Conservation (phyloP, 2,329 filamentous ascomycete species). For the Fusarium sacchari region DNA sequence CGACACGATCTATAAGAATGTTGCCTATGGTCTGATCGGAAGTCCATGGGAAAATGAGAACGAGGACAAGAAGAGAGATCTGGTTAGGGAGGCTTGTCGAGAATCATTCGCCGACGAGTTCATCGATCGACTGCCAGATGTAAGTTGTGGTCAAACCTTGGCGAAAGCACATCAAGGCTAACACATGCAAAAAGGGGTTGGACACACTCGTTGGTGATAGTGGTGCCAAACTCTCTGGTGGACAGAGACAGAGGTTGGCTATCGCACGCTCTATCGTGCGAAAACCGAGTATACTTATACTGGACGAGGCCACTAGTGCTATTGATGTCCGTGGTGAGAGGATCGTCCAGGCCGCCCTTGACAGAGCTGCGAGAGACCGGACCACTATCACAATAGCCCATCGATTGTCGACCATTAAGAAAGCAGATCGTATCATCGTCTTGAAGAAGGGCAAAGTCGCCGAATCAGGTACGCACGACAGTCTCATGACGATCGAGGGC, state of each 20-base stretch:
- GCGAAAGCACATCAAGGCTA: not conserved
- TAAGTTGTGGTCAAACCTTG: slow-evolving; percentile 39
- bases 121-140: slow-evolving; percentile 69
- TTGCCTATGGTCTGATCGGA: slow-evolving; percentile 67
- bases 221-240: slow-evolving; percentile 82
- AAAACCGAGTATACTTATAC: slow-evolving; percentile 74
- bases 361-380: slow-evolving; percentile 68
- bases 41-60: slow-evolving; percentile 62
- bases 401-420: slow-evolving; percentile 77
- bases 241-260: slow-evolving; percentile 84
- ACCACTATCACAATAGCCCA: slow-evolving; percentile 82
- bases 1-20: slow-evolving; percentile 70
- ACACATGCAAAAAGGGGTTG: slow-evolving; percentile 63
- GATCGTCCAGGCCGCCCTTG: slow-evolving; percentile 72
- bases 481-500: slow-evolving; percentile 67
- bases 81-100: slow-evolving; percentile 71
- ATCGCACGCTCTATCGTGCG: slow-evolving; percentile 81
- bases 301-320: slow-evolving; percentile 82
- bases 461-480: slow-evolving; percentile 80
- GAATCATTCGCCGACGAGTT: slow-evolving; percentile 78
- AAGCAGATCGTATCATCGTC: slow-evolving; percentile 83
- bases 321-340: slow-evolving; percentile 64
- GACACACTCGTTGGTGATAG: slow-evolving; percentile 79
- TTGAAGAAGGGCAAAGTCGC: slow-evolving; percentile 75
- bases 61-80: slow-evolving; percentile 64